phyloP scores from a whole-genome alignment of 2,329 filamentous ascomycete species.

The Cordyceps pruinosa region DNA sequence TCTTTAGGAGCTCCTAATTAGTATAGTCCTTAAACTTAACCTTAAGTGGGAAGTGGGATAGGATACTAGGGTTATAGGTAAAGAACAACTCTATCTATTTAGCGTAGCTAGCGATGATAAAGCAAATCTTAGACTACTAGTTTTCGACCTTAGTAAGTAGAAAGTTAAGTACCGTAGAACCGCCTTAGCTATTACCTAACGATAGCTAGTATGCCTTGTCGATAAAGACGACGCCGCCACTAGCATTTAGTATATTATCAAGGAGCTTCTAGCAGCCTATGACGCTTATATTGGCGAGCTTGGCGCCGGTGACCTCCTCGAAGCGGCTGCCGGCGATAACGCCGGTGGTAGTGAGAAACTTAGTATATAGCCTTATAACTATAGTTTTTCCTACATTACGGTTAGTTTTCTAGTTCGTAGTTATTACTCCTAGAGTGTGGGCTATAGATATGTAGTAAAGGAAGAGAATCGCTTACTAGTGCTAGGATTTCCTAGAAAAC shows the following conservation, averaged over 20 bases:
- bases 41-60: slow-evolving; percentile 59
- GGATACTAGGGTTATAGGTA: slow-evolving; percentile 63
- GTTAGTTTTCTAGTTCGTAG: slow-evolving; percentile 12
- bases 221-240: slow-evolving; percentile 67
- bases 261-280: slow-evolving; percentile 46
- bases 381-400: slow-evolving; percentile 55
- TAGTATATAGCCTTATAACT: slow-evolving; percentile 62
- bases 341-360: slow-evolving; percentile 55
- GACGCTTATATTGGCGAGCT: slow-evolving; percentile 57
- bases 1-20: slow-evolving; percentile 56
- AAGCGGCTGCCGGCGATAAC: slow-evolving; percentile 55
- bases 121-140: slow-evolving; percentile 59
- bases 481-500: slow-evolving; percentile 66
- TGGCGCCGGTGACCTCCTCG: slow-evolving; percentile 61
- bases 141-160: slow-evolving; percentile 69
- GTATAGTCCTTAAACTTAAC: slow-evolving; percentile 64
- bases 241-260: slow-evolving; percentile 42
- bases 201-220: slow-evolving; percentile 74
- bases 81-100: slow-evolving; percentile 74
- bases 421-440: neutral
- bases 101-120: slow-evolving; percentile 66
- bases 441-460: neutral
- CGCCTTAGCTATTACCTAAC: slow-evolving; percentile 49
- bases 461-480: slow-evolving; percentile 45
- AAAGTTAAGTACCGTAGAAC: slow-evolving; percentile 59